These are phyloP conservation scores for Pterocarpus santalinus DNA, from an alignment of 306 rosid genomes.

Conservation along the genomic window DNA sequence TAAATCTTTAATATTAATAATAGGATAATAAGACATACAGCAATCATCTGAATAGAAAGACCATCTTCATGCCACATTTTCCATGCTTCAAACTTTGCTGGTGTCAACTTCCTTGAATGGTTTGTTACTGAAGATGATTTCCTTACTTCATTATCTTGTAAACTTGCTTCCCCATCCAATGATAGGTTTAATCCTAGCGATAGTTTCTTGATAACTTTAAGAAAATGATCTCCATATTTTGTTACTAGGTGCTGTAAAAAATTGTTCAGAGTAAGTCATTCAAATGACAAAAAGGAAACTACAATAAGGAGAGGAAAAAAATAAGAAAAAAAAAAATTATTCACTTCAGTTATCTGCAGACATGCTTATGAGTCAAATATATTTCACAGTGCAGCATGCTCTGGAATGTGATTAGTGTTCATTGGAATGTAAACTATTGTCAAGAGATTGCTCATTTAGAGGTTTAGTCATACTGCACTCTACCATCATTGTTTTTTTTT, in stretches of 20 bases:
- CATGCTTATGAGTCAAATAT: neutral
- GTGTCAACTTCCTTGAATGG: slow-evolving; percentile 56
- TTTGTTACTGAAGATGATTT: slow-evolving; percentile 56
- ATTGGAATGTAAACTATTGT: slow-evolving; percentile 22
- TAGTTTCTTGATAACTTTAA: slow-evolving; percentile 61
- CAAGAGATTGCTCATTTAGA: slow-evolving; percentile 38
- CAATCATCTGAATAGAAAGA: slow-evolving; percentile 69
- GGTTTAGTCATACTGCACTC: slow-evolving; percentile 21
- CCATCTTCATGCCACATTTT: slow-evolving; percentile 89
- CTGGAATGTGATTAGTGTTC: slow-evolving; percentile 29
- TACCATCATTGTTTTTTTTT: neutral
- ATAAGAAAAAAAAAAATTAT: neutral
- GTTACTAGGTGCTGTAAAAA: slow-evolving; percentile 74
- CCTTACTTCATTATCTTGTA: slow-evolving; percentile 57
- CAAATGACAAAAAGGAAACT: slow-evolving; percentile 5
- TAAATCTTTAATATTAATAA: slow-evolving; percentile 6
- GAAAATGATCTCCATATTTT: slow-evolving; percentile 75
- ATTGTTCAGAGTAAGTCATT: slow-evolving; percentile 50
- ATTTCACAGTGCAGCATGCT: neutral
- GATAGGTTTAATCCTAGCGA: slow-evolving; percentile 64
- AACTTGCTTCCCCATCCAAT: slow-evolving; percentile 68
- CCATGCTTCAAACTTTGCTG: slow-evolving; percentile 86
- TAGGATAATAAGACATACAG: slow-evolving; percentile 62
- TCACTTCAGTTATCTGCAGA: slow-evolving; percentile 3
- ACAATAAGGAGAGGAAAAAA: neutral